Evolutionary conservation across 345 rosid species (phyloP).

Genomic region (Euclidium syriacum): DNA sequence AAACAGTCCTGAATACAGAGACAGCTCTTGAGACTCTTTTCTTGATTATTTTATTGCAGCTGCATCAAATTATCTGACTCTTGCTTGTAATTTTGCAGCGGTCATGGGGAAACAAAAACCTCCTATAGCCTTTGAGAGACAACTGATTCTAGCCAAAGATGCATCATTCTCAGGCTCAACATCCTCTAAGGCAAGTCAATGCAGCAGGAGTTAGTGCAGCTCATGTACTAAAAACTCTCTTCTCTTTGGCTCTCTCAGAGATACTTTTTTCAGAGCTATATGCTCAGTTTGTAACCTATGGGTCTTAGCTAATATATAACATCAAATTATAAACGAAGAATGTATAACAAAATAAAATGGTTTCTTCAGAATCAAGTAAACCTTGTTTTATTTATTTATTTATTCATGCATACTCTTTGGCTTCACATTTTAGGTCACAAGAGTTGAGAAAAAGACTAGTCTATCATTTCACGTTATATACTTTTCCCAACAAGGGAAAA

Average conservation of each 20-base stretch:
- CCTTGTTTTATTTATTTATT: too few relatives aligned
- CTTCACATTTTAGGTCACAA: too few relatives aligned
- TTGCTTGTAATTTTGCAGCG: slow-evolving; percentile 46
- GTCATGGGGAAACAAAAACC: slow-evolving; percentile 89
- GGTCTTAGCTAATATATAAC: slow-evolving; percentile 4
- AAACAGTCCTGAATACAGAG: slow-evolving; percentile 77
- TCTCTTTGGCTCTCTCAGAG: background rate
- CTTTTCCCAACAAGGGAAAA: too few relatives aligned
- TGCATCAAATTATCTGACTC: background rate
- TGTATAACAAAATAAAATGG: too few relatives aligned
- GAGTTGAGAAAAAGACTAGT: too few relatives aligned
- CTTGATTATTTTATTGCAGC: slow-evolving; percentile 28
- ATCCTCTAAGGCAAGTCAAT: slow-evolving; percentile 71
- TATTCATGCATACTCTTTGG: too few relatives aligned
- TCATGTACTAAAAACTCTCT: slow-evolving; percentile 54
- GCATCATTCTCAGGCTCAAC: slow-evolving; percentile 82
- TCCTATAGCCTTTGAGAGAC: slow-evolving; percentile 65
- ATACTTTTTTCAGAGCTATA: background rate
- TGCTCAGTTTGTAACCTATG: slow-evolving; percentile 17
- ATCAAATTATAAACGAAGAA: too few relatives aligned
- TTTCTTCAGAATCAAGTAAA: too few relatives aligned
- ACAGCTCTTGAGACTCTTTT: background rate
- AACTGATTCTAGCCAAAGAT: slow-evolving; percentile 62
- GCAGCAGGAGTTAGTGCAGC: slow-evolving; percentile 67
- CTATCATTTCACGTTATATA: too few relatives aligned